These are phyloP conservation scores for Neoconidiobolus thromboides DNA, from an alignment of 371 early-diverging fungal species.

Conservation along the genomic window DNA sequence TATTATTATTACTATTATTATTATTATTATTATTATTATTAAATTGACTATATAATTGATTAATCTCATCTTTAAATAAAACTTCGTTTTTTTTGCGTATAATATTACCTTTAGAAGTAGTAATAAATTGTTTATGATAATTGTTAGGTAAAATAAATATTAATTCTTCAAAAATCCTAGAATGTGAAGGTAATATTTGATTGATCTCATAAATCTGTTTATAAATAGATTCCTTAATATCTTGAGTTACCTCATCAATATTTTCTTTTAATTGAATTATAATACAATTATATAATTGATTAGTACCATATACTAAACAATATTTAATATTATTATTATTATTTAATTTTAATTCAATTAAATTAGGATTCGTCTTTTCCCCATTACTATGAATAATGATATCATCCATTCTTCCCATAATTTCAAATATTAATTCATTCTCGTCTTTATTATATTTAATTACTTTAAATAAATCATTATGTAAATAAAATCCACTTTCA, in stretches of 20 bases:
- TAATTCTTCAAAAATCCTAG: slow-evolving; percentile 17
- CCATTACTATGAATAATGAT: slow-evolving; percentile 2
- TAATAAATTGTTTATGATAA: slow-evolving; percentile 9
- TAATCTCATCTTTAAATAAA: neutral
- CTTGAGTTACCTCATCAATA: neutral
- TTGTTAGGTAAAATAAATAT: slow-evolving; percentile 15
- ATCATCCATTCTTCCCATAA: neutral
- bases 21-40: neutral
- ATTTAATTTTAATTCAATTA: neutral
- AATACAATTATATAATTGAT: neutral
- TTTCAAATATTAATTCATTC: neutral
- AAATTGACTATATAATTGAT: neutral
- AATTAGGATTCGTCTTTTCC: slow-evolving; percentile 1
- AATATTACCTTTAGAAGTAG: slow-evolving; percentile 16
- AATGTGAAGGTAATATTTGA: slow-evolving; percentile 14
- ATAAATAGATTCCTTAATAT: neutral
- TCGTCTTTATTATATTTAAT: neutral
- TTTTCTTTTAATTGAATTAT: neutral
- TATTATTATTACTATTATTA: neutral
- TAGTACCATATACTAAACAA: neutral
- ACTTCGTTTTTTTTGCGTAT: neutral
- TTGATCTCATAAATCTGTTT: slow-evolving; percentile 10
- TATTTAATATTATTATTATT: neutral
- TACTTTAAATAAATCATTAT: neutral
- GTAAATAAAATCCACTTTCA: neutral